Conservation (phyloP, 805 yeast genomes). For the Lipomyces yamadae region DNA sequence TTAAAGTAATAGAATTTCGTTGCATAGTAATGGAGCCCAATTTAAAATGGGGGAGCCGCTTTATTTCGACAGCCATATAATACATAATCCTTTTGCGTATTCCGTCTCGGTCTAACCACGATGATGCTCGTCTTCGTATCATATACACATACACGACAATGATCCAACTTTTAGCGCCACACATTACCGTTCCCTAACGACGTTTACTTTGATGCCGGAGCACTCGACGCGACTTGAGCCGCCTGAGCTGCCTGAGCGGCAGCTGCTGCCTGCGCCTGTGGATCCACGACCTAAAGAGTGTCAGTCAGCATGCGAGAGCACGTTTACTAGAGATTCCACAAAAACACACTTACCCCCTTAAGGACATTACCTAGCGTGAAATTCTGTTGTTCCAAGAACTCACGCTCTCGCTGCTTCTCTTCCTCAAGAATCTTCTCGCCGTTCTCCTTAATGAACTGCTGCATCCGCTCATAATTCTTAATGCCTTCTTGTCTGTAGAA, state of each 20-base stretch:
- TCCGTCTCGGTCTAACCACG: slow-evolving; percentile 1
- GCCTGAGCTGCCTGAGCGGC: slow-evolving; percentile 8
- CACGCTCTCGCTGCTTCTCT: slow-evolving; percentile 59
- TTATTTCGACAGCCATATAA: neutral
- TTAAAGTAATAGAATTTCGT: neutral
- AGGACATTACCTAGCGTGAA: slow-evolving; percentile 83
- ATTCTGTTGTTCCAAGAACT: slow-evolving; percentile 79
- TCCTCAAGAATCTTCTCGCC: slow-evolving; percentile 58
- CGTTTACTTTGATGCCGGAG: neutral
- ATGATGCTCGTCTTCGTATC: neutral
- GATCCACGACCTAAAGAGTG: slow-evolving; percentile 18
- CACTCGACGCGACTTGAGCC: neutral
- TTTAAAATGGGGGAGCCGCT: neutral
- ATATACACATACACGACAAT: neutral
- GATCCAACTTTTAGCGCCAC: neutral
- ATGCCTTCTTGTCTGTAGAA: slow-evolving; percentile 90
- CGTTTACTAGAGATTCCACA: neutral
- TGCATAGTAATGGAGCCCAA: neutral
- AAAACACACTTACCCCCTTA: slow-evolving; percentile 58
- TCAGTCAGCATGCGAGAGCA: neutral
- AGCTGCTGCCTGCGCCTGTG: slow-evolving; percentile 13
- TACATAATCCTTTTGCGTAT: neutral
- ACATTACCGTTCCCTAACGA: neutral
- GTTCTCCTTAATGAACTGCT: slow-evolving; percentile 83
- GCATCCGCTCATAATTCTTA: slow-evolving; percentile 80